Conservation (phyloP, 306 rosid species). For the Glycine tomentella region DNA sequence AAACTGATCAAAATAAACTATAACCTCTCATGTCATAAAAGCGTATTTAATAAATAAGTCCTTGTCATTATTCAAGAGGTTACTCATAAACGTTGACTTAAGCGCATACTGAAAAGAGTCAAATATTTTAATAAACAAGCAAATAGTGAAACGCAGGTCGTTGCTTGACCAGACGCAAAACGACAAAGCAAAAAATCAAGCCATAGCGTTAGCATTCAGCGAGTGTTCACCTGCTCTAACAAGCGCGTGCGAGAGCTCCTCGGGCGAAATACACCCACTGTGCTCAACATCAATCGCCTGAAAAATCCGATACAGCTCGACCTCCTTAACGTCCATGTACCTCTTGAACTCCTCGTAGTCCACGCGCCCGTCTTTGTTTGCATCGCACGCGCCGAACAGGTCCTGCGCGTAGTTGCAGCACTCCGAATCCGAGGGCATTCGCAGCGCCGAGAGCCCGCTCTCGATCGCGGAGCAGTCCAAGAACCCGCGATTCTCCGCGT, state of each 20-base stretch:
- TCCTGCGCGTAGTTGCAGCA: conserved; percentile 65
- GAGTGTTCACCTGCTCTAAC: conserved; percentile 65
- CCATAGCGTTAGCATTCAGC: too few relatives aligned
- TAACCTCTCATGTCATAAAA: not conserved
- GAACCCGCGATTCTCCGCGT: conserved; percentile 53
- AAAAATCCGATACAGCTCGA: conserved; percentile 73
- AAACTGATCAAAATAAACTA: not conserved
- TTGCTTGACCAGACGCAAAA: not conserved
- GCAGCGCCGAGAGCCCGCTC: conserved; percentile 67
- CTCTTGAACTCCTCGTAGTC: conserved; percentile 68
- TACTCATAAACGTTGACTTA: not conserved
- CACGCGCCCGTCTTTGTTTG: conserved; percentile 69
- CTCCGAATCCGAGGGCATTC: conserved; percentile 55
- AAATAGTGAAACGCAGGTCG: not conserved
- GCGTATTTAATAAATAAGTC: not conserved
- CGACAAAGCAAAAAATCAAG: not conserved
- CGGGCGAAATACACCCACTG: conserved; percentile 69
- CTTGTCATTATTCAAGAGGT: not conserved
- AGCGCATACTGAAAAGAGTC: not conserved
- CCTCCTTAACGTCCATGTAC: conserved; percentile 74
- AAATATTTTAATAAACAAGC: not conserved
- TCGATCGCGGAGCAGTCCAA: conserved; percentile 69
- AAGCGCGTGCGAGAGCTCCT: conserved; percentile 76
- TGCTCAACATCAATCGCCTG: conserved; percentile 77
- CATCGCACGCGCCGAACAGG: conserved; percentile 66